Base-by-base conservation (phyloP, 1,284 basidiomycete genomes). In the Laetiporus sulphureus region DNA sequence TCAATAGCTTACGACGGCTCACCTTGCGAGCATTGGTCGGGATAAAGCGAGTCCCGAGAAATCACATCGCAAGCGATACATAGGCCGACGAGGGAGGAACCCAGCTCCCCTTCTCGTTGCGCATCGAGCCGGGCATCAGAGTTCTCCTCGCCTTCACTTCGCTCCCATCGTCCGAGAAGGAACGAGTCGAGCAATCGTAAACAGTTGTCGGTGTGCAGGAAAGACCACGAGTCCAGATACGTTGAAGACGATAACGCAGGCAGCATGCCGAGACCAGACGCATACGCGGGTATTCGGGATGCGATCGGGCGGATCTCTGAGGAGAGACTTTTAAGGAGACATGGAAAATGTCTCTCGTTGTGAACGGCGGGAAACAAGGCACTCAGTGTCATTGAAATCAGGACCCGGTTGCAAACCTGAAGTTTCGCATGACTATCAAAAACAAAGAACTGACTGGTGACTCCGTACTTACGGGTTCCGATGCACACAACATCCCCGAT, bases 141-240 rank as follows among this genome's bases (percentile, higher is more conserved):
- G 32, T 6, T 36, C 34, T 13, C 50, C 3, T 53, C 52, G 29
- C 20, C n/a, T 15, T 53, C 55, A 2, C 58, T 51, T 24, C 55
- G 39, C 20, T 49, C 0, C 78, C 79, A 83, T 39, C 71, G 69
- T 2, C 68, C 70, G 8, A 86, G 60, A 1, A 87, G 65, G 52
- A 71, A 79, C 1, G 68, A 63, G 49, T 88, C 85, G 6, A 88
- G 51, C 2, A 87, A 61, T 12, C 65, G 65, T 18, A 89, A 64
- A 47, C 79, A 76, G 24, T 76, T 65, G 46, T 75, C 69, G 10
- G 79, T 60, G 51, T 72, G 72, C 15, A 65, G 60, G 29, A 79
- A 52, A n/a, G 67, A 68, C 6, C 63, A 65, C 6, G 50, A 48
- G 19, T 65, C 60, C 15, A 48, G 38, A 27, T 46, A 40, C n/a